Evolutionary conservation across 2,329 filamentous ascomycete species (phyloP).

Genomic region (Paraphoma chrysanthemicola): DNA sequence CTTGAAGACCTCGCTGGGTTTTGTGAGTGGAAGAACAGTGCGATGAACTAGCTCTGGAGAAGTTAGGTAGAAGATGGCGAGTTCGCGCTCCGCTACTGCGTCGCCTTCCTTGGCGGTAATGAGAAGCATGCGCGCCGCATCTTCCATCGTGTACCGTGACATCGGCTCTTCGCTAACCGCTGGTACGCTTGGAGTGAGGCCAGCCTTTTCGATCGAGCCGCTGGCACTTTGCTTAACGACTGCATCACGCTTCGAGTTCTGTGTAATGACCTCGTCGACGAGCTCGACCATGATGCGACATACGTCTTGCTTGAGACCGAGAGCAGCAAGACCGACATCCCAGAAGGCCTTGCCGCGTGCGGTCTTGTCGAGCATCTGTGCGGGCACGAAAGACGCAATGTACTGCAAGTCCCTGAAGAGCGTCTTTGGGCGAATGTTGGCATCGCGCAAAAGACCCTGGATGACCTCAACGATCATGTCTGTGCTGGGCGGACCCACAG

Average conservation of each 20-base stretch:
- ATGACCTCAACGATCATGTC: slow-evolving; percentile 54
- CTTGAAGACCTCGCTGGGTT: slow-evolving; percentile 89
- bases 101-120: slow-evolving; percentile 94
- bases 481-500: slow-evolving; percentile 48
- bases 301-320: slow-evolving; percentile 87
- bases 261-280: slow-evolving; percentile 71
- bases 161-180: slow-evolving; percentile 46
- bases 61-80: slow-evolving; percentile 91
- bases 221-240: slow-evolving; percentile 39
- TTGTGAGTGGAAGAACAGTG: slow-evolving; percentile 82
- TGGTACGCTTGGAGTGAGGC: slow-evolving; percentile 10
- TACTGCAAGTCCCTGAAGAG: slow-evolving; percentile 59
- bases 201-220: slow-evolving; percentile 22
- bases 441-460: slow-evolving; percentile 53
- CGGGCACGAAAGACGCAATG: slow-evolving; percentile 67
- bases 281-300: slow-evolving; percentile 84
- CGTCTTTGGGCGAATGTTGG: slow-evolving; percentile 53
- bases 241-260: slow-evolving; percentile 68
- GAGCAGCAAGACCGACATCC: slow-evolving; percentile 85
- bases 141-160: slow-evolving; percentile 73
- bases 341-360: slow-evolving; percentile 80
- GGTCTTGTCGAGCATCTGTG: slow-evolving; percentile 63
- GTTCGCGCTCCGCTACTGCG: slow-evolving; percentile 86
- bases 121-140: slow-evolving; percentile 88
- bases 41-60: slow-evolving; percentile 84